These are phyloP conservation scores for Metschnikowia gruessii DNA, from an alignment of 805 yeast genomes.

Conservation along the genomic window DNA sequence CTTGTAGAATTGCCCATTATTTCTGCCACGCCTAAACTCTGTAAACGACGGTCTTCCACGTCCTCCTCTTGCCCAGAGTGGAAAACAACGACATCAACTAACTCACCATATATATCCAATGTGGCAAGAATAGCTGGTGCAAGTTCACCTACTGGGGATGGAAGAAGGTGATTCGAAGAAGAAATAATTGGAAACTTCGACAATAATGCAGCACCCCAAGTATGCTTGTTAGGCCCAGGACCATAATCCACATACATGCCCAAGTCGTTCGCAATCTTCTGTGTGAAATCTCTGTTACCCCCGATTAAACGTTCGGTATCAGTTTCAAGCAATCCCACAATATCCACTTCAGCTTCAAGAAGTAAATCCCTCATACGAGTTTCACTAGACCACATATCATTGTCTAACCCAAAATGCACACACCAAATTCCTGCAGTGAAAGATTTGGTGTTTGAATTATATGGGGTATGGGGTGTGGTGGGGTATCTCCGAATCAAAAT, in stretches of 20 bases:
- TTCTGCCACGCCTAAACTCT: slow-evolving; percentile 68
- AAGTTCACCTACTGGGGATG: slow-evolving; percentile 96
- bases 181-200: slow-evolving; percentile 92
- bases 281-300: slow-evolving; percentile 94
- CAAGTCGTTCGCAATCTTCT: slow-evolving; percentile 84
- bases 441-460: slow-evolving; percentile 50
- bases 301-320: slow-evolving; percentile 93
- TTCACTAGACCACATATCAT: slow-evolving; percentile 97
- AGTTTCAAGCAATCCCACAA: slow-evolving; percentile 85
- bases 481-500: slow-evolving; percentile 56
- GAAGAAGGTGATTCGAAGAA: slow-evolving; percentile 87
- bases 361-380: slow-evolving; percentile 82
- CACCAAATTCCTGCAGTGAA: slow-evolving; percentile 98
- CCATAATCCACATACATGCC: slow-evolving; percentile 96
- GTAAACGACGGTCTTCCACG: slow-evolving; percentile 86
- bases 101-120: slow-evolving; percentile 80
- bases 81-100: slow-evolving; percentile 92
- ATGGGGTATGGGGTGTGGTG: slow-evolving; percentile 62
- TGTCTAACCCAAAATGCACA: slow-evolving; percentile 93
- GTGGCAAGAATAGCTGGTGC: slow-evolving; percentile 99
- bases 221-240: slow-evolving; percentile 96
- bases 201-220: slow-evolving; percentile 94
- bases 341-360: slow-evolving; percentile 83
- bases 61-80: slow-evolving; percentile 99
- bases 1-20: slow-evolving; percentile 79